These are phyloP conservation scores for Solanum hybrid DNA, from an alignment of 305 asterid species.

Conservation along the genomic window DNA sequence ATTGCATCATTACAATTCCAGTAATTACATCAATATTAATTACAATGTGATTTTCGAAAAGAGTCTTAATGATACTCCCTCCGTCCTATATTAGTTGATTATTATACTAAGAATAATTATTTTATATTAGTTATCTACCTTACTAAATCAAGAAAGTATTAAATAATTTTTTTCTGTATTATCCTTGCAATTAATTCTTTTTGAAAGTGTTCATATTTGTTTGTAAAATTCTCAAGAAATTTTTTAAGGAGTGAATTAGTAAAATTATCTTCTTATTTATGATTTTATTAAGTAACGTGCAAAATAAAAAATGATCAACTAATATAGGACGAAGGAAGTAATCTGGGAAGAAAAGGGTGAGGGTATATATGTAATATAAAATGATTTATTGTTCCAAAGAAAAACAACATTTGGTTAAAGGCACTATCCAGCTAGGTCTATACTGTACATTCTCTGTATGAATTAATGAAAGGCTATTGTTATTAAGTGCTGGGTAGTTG, in stretches of 20 bases:
- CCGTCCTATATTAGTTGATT: no score
- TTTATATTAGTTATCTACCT: background rate
- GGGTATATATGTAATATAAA: background rate
- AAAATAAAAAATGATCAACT: no score
- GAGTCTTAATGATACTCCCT: no score
- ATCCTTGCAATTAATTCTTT: background rate
- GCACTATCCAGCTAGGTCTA: background rate
- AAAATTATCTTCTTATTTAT: no score
- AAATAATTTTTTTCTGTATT: no score
- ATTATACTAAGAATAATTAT: no score
- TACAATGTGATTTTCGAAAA: no score
- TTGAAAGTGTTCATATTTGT: background rate
- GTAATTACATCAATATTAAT: no score
- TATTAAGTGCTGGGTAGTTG: conserved; percentile 16
- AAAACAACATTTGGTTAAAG: background rate
- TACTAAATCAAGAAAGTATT: no score
- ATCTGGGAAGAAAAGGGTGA: background rate
- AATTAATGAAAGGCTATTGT: background rate
- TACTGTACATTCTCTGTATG: conserved; percentile 4
- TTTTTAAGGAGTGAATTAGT: no score
- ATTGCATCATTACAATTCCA: no score
- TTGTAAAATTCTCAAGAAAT: background rate
- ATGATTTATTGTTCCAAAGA: background rate
- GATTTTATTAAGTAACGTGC: background rate
- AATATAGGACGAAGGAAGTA: background rate